These are phyloP conservation scores for Penicillium flavigenum DNA, from an alignment of 495 filamentous ascomycete species.

Conservation along the genomic window DNA sequence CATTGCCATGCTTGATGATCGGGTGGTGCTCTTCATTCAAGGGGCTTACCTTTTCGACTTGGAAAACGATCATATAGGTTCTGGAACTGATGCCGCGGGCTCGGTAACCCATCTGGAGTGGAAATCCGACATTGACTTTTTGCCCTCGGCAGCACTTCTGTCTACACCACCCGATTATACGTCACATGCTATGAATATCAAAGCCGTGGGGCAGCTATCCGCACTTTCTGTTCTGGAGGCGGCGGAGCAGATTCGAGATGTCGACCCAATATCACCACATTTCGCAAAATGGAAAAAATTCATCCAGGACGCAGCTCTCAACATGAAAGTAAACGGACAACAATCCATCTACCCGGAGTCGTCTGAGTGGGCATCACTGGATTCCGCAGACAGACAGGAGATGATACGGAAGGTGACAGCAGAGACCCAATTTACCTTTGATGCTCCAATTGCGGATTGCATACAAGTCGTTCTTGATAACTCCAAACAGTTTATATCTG, in stretches of 20 bases:
- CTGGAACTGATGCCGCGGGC: background rate
- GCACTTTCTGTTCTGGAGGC: constrained; percentile 6
- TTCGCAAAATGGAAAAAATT: constrained; percentile 3
- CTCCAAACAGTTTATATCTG: background rate
- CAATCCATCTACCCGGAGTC: background rate
- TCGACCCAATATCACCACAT: background rate
- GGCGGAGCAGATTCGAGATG: background rate
- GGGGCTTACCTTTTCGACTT: constrained; percentile 1
- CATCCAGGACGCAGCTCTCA: background rate
- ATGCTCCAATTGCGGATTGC: constrained; percentile 4
- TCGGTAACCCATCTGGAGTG: constrained; percentile 7
- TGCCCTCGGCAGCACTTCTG: background rate
- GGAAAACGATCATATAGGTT: constrained; percentile 1
- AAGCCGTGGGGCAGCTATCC: constrained; percentile 7
- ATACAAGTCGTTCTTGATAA: constrained; percentile 9
- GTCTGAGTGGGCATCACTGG: background rate
- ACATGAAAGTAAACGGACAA: background rate
- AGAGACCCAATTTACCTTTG: constrained; percentile 6
- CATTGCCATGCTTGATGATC: background rate
- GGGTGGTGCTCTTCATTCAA: background rate
- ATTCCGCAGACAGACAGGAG: background rate
- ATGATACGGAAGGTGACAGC: background rate
- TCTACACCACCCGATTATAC: background rate
- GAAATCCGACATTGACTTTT: constrained; percentile 1
- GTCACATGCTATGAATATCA: constrained; percentile 1